Evolutionary conservation across 805 yeast genomes (phyloP).

Genomic region (Cephaloascus fragrans): DNA sequence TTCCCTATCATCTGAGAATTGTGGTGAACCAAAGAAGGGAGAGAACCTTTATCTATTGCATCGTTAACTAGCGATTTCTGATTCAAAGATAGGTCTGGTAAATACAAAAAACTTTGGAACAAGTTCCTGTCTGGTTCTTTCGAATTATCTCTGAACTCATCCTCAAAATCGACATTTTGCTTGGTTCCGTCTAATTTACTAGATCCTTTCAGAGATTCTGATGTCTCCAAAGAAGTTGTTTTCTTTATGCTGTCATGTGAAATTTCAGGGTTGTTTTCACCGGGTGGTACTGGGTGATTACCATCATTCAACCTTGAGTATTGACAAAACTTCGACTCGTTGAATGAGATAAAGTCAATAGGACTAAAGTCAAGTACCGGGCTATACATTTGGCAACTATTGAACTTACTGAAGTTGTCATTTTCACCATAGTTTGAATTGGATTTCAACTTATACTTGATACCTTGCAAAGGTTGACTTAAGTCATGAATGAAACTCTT

Average conservation of each 20-base stretch:
- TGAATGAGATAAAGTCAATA: background rate
- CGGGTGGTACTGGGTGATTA: no score
- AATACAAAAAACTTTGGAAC: background rate
- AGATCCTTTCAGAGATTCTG: no score
- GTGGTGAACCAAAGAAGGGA: slow-evolving; percentile 35
- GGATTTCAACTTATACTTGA: background rate
- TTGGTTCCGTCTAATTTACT: no score
- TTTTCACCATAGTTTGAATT: background rate
- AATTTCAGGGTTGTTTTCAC: no score
- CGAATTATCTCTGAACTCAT: no score
- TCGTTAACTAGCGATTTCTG: background rate
- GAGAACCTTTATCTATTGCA: slow-evolving; percentile 17
- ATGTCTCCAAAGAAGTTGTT: no score
- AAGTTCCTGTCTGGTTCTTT: background rate
- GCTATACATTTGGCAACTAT: background rate
- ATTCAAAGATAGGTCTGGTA: background rate
- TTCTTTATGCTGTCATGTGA: no score
- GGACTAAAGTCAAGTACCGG: background rate
- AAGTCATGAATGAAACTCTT: background rate
- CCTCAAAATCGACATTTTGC: no score
- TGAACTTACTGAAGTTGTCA: background rate
- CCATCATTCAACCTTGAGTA: background rate
- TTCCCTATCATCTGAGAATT: slow-evolving; percentile 26
- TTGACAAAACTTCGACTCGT: background rate
- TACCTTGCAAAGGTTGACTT: background rate